Evolutionary conservation across 1,284 basidiomycete genomes (phyloP), one percentile per base, ranked within the genome.

Genomic region (Rhodotorula sp.): DNA sequence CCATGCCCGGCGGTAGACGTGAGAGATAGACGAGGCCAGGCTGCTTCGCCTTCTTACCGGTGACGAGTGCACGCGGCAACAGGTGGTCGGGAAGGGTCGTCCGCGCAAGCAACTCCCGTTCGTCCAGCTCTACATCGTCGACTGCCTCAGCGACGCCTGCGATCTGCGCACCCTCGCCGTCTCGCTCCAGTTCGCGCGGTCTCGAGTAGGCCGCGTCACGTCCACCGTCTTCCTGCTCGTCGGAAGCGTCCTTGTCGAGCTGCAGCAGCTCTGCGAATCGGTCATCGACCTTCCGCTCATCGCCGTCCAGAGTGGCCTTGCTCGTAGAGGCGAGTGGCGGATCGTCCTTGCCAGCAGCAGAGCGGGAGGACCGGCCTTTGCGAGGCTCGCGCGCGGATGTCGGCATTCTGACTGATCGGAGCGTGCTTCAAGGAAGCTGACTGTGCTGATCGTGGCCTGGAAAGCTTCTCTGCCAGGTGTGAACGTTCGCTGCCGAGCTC

Each of bases 1-100:
- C 92, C 96, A 99, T 99, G 1, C 95, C 96, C n/a, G 95, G 95
- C 1, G 96, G 96, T 78, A 99, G 90, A 53, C 95, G 86, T 24
- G 93, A 96, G 66, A 99, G 93, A 81, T 98, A 99, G 60, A 99
- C 83, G 69, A 99, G 0, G 93, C 95, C 51, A 91, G 80, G 10
- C 77, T 77, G 14, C 60, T 71, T 71, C 30, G 75, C 66, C 73
- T 79, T 58, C 62, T 77, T 75, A 26, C 60, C 65, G 30, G 18
- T 33, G 26, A 29, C 37, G 62, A 68, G 60, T 12, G 64, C 55
- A 22, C 64, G 60, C 1, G 73, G 73, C 26, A 75, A 63, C n/a
- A 73, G 63, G 42, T 75, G 71, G 1, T 67, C 71, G 37, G 62
- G 77, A 48, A 72, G 67, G 22, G 71, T 68, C 37, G 65, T 49